Evolutionary conservation across 2,329 filamentous ascomycete genomes (phyloP).

Genomic region (Pseudogymnoascus destructans): DNA sequence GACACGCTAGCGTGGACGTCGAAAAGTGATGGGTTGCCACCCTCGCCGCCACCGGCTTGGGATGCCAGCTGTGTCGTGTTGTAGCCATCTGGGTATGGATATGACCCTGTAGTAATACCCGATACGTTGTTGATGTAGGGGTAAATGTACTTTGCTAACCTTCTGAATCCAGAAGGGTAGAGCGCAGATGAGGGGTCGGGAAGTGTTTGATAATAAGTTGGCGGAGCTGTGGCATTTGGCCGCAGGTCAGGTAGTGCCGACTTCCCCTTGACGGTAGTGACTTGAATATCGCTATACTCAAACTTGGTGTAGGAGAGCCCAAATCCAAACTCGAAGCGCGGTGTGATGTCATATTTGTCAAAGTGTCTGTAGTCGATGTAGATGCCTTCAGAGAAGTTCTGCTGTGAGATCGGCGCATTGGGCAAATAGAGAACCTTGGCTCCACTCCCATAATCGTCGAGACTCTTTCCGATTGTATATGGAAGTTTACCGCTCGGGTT

Average conservation of each 20-base stretch:
- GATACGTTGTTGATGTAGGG: constrained; percentile 36
- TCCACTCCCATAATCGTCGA: constrained; percentile 63
- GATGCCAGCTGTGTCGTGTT: constrained; percentile 34
- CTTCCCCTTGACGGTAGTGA: constrained; percentile 30
- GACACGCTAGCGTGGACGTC: constrained; percentile 41
- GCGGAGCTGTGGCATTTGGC: constrained; percentile 31
- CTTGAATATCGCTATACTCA: constrained; percentile 35
- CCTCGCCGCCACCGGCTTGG: constrained; percentile 48
- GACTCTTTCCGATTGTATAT: constrained; percentile 67
- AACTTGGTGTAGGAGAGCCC: constrained; percentile 61
- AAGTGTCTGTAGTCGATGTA: constrained; percentile 88
- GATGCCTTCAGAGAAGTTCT: constrained; percentile 70
- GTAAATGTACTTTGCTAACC: constrained; percentile 52
- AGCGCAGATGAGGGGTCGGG: constrained; percentile 39
- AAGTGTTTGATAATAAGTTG: constrained; percentile 36
- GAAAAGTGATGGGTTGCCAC: constrained; percentile 43
- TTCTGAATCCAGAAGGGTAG: constrained; percentile 42
- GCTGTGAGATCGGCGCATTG: constrained; percentile 68
- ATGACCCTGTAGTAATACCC: constrained; percentile 29
- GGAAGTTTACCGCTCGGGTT: constrained; percentile 75
- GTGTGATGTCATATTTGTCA: constrained; percentile 59
- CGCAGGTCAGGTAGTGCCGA: constrained; percentile 24
- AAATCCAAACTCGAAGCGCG: constrained; percentile 76
- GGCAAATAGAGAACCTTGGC: constrained; percentile 57
- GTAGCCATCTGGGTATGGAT: constrained; percentile 34